A percentile compares a stretch with the other conserved stretches of the same genome.
These are phyloP conservation scores for Botrytis paeoniae DNA, from an alignment of 2,329 filamentous ascomycete species.

Conservation along the genomic window DNA sequence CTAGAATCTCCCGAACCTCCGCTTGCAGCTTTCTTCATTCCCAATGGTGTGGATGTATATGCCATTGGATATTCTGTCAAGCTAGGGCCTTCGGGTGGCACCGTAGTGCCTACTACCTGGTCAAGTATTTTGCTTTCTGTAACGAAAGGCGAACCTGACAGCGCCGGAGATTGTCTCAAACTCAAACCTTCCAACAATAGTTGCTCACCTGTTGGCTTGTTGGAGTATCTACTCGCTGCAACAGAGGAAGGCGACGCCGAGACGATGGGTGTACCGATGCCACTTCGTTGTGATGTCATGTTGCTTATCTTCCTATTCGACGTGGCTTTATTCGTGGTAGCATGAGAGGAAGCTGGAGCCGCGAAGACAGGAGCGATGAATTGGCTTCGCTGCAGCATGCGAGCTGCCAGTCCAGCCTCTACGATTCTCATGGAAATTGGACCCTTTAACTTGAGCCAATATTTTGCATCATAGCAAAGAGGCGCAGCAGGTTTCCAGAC, in stretches of 20 bases:
- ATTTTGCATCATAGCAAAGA: conserved; percentile 26
- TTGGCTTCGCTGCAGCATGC: neutral
- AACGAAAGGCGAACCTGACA: neutral
- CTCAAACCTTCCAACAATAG: neutral
- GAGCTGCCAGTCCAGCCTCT: neutral
- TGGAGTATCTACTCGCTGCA: neutral
- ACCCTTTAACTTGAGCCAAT: conserved; percentile 33
- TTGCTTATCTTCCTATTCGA: neutral
- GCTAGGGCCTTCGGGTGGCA: neutral
- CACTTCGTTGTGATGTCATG: neutral
- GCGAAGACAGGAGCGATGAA: neutral
- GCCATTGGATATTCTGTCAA: no score
- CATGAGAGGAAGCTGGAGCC: neutral
- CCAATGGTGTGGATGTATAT: neutral
- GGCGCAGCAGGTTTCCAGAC: conserved; percentile 30
- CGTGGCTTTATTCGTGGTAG: fast-evolving
- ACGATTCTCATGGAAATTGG: conserved; percentile 2
- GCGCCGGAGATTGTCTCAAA: neutral
- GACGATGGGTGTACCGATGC: neutral
- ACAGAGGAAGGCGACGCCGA: neutral
- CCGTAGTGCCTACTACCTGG: fast-evolving
- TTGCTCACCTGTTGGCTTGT: neutral
- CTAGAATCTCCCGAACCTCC: neutral
- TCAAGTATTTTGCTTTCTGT: neutral
- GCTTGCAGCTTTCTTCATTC: neutral